Evolutionary conservation across 1,284 basidiomycete species (phyloP).

Genomic region (Fomes fomentarius): DNA sequence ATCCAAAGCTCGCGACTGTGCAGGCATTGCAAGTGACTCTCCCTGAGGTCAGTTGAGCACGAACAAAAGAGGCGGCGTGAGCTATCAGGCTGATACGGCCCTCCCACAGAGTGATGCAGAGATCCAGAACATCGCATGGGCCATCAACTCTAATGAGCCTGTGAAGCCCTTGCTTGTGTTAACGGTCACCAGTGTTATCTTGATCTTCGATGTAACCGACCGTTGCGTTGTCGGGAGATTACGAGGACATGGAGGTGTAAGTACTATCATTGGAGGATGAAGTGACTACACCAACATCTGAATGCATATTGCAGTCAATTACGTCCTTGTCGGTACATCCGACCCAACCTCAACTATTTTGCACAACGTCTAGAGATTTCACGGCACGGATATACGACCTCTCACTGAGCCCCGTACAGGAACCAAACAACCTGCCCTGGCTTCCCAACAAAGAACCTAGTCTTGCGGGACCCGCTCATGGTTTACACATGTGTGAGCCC

Average conservation of each 20-base stretch:
- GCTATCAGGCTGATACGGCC: neutral
- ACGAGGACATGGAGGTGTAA: constrained; percentile 72
- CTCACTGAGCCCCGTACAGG: constrained; percentile 31
- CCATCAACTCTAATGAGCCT: constrained; percentile 45
- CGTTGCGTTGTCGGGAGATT: constrained; percentile 47
- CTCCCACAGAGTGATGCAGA: constrained; percentile 1
- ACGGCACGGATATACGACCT: constrained; percentile 69
- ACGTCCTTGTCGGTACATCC: constrained; percentile 70
- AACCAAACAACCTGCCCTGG: constrained; percentile 59
- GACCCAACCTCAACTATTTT: constrained; percentile 55
- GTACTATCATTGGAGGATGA: constrained; percentile 24
- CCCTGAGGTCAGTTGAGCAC: constrained; percentile 6
- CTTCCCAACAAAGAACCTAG: constrained; percentile 52
- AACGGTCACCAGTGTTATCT: constrained; percentile 52
- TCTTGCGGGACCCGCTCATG: constrained; percentile 69
- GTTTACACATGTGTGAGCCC: constrained; percentile 56
- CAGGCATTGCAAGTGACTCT: constrained; percentile 21
- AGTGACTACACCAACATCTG: constrained; percentile 2
- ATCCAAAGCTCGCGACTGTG: constrained; percentile 31
- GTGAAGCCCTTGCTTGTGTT: constrained; percentile 60
- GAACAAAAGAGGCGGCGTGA: neutral
- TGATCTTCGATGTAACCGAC: constrained; percentile 50
- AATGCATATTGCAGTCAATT: constrained; percentile 49
- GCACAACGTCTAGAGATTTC: constrained; percentile 70
- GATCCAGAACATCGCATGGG: constrained; percentile 50